These are phyloP conservation scores for Aureobasidium sp. DNA, from an alignment of 2,329 filamentous ascomycete genomes.

Conservation along the genomic window DNA sequence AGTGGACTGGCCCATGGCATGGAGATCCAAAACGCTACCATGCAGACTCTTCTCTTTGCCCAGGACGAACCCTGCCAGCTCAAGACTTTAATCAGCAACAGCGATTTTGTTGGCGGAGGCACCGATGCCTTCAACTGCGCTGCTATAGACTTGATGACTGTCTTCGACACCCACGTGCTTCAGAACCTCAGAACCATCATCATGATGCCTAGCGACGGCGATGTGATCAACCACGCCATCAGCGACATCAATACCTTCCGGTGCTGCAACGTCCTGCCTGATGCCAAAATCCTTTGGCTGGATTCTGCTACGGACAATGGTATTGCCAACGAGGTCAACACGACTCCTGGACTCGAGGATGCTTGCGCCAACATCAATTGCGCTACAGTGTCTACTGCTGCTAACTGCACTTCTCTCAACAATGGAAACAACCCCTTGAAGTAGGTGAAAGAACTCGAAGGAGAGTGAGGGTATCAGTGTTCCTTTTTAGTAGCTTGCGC, in stretches of 20 bases:
- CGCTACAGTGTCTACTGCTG: neutral
- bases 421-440: neutral
- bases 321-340: neutral
- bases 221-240: conserved; percentile 10
- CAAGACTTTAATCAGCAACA: conserved; percentile 12
- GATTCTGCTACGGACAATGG: conserved; percentile 7
- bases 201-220: conserved; percentile 1
- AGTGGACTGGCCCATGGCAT: conserved; percentile 36
- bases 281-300: conserved; percentile 13
- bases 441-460: neutral
- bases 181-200: conserved; percentile 15
- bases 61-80: conserved; percentile 18
- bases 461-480: too few relatives aligned
- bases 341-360: neutral
- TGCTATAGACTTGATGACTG: conserved; percentile 5
- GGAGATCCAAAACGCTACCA: conserved; percentile 16
- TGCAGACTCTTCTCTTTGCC: conserved; percentile 12
- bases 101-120: neutral
- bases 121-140: conserved; percentile 13
- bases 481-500: neutral
- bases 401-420: conserved; percentile 5
- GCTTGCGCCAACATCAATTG: conserved; percentile 8
- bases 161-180: conserved; percentile 15
- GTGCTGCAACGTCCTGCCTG: conserved; percentile 19
- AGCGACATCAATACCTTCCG: conserved; percentile 16